Percentiles rank a stretch among this genome's conserved stretches.
Conservation (phyloP, 306 rosid genomes). For the Cucurbita maxima region DNA sequence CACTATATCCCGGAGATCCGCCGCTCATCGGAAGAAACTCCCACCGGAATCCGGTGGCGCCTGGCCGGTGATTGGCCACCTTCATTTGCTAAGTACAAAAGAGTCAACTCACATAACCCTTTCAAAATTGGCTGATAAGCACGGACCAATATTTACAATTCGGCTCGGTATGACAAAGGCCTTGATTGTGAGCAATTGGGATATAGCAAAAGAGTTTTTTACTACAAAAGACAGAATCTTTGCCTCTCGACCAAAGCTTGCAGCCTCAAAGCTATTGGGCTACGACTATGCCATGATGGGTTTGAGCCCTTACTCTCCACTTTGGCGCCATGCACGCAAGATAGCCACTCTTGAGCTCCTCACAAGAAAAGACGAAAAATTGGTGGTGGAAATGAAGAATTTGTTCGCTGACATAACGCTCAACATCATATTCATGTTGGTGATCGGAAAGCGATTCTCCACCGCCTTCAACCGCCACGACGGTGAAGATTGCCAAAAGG, state of each 20-base stretch:
- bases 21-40: neutral
- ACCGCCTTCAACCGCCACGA: slow-evolving; percentile 10
- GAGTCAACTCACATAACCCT: slow-evolving; percentile 6
- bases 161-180: neutral
- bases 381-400: slow-evolving; percentile 13
- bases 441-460: slow-evolving; percentile 1
- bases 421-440: slow-evolving; percentile 25
- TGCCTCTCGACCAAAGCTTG: slow-evolving; percentile 14
- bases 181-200: slow-evolving; percentile 26
- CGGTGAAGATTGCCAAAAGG: slow-evolving; percentile 28
- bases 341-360: slow-evolving; percentile 16
- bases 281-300: slow-evolving; percentile 10
- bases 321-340: neutral
- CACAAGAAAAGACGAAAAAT: slow-evolving; percentile 9
- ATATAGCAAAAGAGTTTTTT: slow-evolving; percentile 37
- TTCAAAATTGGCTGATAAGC: slow-evolving; percentile 14
- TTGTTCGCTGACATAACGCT: slow-evolving; percentile 25
- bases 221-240: slow-evolving; percentile 19
- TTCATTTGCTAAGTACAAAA: neutral
- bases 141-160: slow-evolving; percentile 10
- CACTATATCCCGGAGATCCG: no score
- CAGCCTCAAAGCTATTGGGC: neutral
- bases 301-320: neutral
- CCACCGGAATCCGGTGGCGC: neutral
- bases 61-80: neutral